A percentile compares a stretch with the other conserved stretches of the same genome.
phyloP scores from a whole-genome alignment of 169 alveolate species.

The Theileria equi region DNA sequence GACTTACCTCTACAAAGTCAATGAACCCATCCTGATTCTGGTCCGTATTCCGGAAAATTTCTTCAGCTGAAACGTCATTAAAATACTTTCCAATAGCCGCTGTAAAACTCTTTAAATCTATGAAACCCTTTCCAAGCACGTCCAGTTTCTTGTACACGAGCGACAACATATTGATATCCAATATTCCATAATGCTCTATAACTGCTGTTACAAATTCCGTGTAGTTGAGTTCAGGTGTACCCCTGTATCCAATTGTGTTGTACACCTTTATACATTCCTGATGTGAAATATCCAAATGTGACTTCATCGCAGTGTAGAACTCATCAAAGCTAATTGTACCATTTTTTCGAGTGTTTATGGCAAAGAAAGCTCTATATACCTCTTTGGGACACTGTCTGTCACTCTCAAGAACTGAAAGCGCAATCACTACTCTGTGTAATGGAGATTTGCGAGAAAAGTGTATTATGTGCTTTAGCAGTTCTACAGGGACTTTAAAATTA shows the following conservation, averaged over 20 bases:
- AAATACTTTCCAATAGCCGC: slow-evolving; percentile 43
- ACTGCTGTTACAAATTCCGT: slow-evolving; percentile 61
- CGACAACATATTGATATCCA: slow-evolving; percentile 25
- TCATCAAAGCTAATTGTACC: slow-evolving; percentile 55
- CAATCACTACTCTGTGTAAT: slow-evolving; percentile 41
- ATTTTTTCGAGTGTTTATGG: slow-evolving; percentile 35
- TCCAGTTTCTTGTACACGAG: slow-evolving; percentile 53
- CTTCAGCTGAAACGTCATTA: slow-evolving; percentile 7
- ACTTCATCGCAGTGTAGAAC: slow-evolving; percentile 22
- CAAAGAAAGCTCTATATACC: slow-evolving; percentile 41
- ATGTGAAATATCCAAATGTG: slow-evolving; percentile 16
- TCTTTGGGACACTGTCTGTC: slow-evolving; percentile 36
- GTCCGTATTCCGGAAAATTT: slow-evolving; percentile 25
- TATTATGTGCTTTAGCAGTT: slow-evolving; percentile 34
- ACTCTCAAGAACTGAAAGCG: slow-evolving; percentile 42
- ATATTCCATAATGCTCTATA: slow-evolving; percentile 27
- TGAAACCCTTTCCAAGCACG: slow-evolving; percentile 38
- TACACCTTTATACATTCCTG: slow-evolving; percentile 31
- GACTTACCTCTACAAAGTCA: slow-evolving; percentile 35
- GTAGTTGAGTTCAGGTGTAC: slow-evolving; percentile 39
- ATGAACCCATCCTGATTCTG: slow-evolving; percentile 28
- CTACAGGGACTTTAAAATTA: slow-evolving; percentile 13
- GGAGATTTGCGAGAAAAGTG: slow-evolving; percentile 36
- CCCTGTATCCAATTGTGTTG: slow-evolving; percentile 49
- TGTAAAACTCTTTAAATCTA: slow-evolving; percentile 21